Evolutionary conservation across 2,329 filamentous ascomycete species (phyloP), one percentile per base, ranked within the genome.

Genomic region (Epichloe scottii): DNA sequence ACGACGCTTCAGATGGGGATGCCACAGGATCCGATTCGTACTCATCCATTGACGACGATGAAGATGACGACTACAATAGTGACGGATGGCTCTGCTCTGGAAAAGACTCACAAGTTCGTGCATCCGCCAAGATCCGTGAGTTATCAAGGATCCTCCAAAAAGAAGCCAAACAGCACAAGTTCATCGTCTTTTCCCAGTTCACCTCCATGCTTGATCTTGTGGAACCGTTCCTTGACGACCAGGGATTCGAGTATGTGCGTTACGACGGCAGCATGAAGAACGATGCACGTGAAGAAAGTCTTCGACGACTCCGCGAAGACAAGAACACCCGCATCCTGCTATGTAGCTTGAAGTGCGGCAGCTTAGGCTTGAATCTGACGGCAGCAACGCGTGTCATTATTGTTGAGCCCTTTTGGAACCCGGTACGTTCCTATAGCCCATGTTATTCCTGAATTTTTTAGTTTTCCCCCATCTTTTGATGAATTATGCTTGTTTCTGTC

Each of bases 381-480:
- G 93, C 90, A 0, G 93, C 93, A 10, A 93, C 86, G 55, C 79
- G 93, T 17, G 93, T 98, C 3, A 83, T 98, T 49, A 95, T 98
- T 59, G 75, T 98, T 42, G 93, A 98, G 67, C 93, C 93, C 0
- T 98, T 98, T 68, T 98, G 93, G 93, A 98, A 98, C 66, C 93
- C 89, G 2, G 82, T 85, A 74, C 65, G 79, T 72, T 35, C 14
- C 11, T 8, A 17, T n/a, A 23, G 15, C 21, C 21, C 4, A 11
- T 26, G 7, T 19, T 17, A 14, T 35, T 6, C 15, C 34, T 7
- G 41, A 4, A 17, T 17, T 12, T 7, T 7, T 26, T 26, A 4
- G n/a, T 2, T 46, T 37, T 23, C 19, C 21, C 12, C 21, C 1
- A 12, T 42, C 26, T 26, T n/a, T 15, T 26, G 5, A 46, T 26